phyloP scores from a whole-genome alignment of 2,329 filamentous ascomycete species.

The Fusarium sp. region DNA sequence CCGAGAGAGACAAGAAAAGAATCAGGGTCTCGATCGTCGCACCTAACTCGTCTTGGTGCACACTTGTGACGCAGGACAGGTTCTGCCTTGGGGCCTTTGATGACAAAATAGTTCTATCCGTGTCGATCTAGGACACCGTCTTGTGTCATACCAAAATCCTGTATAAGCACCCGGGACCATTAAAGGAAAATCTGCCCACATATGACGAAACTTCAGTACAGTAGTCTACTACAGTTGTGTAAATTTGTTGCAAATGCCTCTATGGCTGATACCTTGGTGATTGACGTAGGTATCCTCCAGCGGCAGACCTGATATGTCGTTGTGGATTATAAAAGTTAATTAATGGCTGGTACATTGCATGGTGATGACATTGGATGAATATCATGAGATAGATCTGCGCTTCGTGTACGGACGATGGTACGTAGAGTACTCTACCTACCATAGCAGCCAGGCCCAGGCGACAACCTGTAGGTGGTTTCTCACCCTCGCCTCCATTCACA shows the following conservation, averaged over 20 bases:
- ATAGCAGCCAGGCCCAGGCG: not conserved
- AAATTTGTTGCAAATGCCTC: not conserved
- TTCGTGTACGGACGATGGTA: not conserved
- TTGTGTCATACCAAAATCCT: constrained; percentile 7
- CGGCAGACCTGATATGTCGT: not conserved
- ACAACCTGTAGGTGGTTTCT: not conserved
- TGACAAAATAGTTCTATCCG: constrained; percentile 10
- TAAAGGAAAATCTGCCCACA: not conserved
- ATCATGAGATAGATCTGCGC: not conserved
- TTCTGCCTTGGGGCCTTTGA: constrained; percentile 17
- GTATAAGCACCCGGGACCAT: not conserved
- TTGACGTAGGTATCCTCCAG: not conserved
- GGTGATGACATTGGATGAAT: not conserved
- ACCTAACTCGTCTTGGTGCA: not conserved
- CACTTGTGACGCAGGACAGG: constrained; percentile 38
- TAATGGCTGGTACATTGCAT: not conserved
- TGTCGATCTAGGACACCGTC: constrained; percentile 4
- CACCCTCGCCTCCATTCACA: constrained; percentile 1
- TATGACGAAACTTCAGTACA: not conserved
- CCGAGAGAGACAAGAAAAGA: not conserved
- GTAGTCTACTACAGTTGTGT: not conserved
- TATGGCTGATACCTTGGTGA: not conserved
- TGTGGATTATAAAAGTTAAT: not conserved
- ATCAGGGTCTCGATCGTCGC: constrained; percentile 32
- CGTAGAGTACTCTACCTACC: not conserved